Conservation (phyloP, 805 yeast genomes). For the Candida hispaniensis region DNA sequence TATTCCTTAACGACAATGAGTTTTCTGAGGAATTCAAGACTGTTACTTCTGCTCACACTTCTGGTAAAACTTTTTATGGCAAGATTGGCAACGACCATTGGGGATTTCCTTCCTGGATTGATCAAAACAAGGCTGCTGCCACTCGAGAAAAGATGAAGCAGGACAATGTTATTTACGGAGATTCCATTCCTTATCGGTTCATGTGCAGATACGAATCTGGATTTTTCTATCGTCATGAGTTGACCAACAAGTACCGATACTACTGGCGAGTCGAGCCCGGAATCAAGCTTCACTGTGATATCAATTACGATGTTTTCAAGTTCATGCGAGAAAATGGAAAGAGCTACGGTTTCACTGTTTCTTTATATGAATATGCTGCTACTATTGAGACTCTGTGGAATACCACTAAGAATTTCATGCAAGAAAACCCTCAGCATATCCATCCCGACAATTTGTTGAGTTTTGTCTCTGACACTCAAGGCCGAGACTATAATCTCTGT, state of each 20-base stretch:
- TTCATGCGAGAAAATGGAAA: constrained; percentile 67
- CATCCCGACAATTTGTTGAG: constrained; percentile 54
- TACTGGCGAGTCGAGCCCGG: constrained; percentile 94
- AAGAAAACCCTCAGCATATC: constrained; percentile 46
- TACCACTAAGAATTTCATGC: constrained; percentile 52
- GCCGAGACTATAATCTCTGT: constrained; percentile 67
- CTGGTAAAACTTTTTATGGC: constrained; percentile 66
- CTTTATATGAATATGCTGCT: constrained; percentile 55
- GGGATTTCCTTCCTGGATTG: constrained; percentile 78
- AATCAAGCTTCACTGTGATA: constrained; percentile 61
- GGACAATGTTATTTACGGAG: constrained; percentile 60
- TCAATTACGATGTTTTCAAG: constrained; percentile 69
- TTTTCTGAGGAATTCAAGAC: constrained; percentile 62
- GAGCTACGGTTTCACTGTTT: constrained; percentile 65
- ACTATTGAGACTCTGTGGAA: constrained; percentile 76
- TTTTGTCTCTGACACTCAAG: constrained; percentile 61
- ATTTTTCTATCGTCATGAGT: constrained; percentile 63
- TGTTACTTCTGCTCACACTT: constrained; percentile 41
- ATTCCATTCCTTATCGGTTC: constrained; percentile 65
- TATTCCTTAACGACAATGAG: constrained; percentile 71
- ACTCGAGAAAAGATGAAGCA: constrained; percentile 47
- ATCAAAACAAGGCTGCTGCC: constrained; percentile 54
- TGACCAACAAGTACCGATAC: constrained; percentile 61
- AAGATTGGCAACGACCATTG: constrained; percentile 68
- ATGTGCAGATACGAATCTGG: constrained; percentile 89